phyloP scores from a whole-genome alignment of 2,329 filamentous ascomycete species.

The Talaromyces sp. region DNA sequence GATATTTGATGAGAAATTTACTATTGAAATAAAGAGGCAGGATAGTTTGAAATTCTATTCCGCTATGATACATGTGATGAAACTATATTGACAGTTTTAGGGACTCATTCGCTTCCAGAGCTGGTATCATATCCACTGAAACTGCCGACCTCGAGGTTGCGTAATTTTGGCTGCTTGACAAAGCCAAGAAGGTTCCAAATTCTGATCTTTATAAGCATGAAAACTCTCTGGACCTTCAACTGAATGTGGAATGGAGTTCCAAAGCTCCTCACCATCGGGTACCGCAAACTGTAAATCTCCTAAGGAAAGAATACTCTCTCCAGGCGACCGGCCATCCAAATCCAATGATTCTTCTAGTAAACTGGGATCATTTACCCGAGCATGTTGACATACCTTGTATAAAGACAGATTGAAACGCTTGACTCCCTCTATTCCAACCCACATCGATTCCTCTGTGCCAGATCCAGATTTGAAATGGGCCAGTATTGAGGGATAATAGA shows the following conservation, averaged over 20 bases:
- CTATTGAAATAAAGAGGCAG: no score
- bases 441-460: constrained; percentile 21
- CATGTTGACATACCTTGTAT: constrained; percentile 20
- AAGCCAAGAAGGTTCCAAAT: not conserved
- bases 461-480: constrained; percentile 13
- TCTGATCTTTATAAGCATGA: not conserved
- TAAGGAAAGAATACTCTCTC: constrained; percentile 7
- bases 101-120: no score
- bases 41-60: no score
- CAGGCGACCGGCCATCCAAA: not conserved
- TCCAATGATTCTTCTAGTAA: not conserved
- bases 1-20: no score
- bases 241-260: not conserved
- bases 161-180: not conserved
- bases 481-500: constrained; percentile 29
- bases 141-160: not conserved
- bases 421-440: constrained; percentile 28
- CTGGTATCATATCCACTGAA: not conserved
- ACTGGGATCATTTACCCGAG: not conserved
- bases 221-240: not conserved
- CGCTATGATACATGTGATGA: no score
- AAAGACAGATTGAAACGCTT: constrained; percentile 28
- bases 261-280: constrained; percentile 14
- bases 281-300: constrained; percentile 21
- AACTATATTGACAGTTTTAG: no score